These are phyloP conservation scores for Psilocybe cyanescens DNA, from an alignment of 768 basidiomycete genomes.

Conservation along the genomic window DNA sequence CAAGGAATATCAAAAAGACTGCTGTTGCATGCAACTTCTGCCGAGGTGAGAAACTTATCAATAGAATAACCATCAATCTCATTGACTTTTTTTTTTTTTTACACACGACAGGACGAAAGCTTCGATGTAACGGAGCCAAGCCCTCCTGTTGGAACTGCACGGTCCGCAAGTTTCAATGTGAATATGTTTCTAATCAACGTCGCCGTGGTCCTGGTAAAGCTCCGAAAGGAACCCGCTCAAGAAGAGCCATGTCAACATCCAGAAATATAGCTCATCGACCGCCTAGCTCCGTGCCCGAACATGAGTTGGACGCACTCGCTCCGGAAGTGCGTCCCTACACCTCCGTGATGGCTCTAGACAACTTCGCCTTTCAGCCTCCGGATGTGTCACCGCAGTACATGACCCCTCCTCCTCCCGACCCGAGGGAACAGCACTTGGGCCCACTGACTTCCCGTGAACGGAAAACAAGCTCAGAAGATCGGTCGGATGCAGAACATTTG, in stretches of 20 bases:
- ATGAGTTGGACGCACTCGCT: constrained; percentile 29
- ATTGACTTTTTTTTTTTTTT: constrained; percentile 9
- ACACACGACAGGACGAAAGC: constrained; percentile 61
- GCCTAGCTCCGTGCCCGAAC: constrained; percentile 20
- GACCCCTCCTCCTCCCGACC: constrained; percentile 17
- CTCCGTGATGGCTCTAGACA: constrained; percentile 33
- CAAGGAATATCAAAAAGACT: constrained; percentile 47
- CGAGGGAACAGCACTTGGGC: too few species aligned
- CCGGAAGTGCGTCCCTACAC: constrained; percentile 36
- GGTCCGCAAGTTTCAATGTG: constrained; percentile 53
- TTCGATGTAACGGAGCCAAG: constrained; percentile 69
- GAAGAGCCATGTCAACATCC: constrained; percentile 32
- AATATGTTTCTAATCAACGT: constrained; percentile 52
- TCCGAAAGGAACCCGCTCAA: constrained; percentile 58
- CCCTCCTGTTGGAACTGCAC: constrained; percentile 69
- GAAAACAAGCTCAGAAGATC: constrained; percentile 39
- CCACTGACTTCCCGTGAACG: constrained; percentile 28
- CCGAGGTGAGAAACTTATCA: constrained; percentile 52
- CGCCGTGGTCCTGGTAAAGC: constrained; percentile 81
- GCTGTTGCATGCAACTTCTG: constrained; percentile 79
- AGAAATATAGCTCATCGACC: constrained; percentile 18
- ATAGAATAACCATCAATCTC: constrained; percentile 4
- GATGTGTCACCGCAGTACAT: constrained; percentile 22
- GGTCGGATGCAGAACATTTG: constrained; percentile 35
- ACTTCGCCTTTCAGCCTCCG: constrained; percentile 32